phyloP scores from a whole-genome alignment of 805 yeast genomes.

The Lachancea waltii region DNA sequence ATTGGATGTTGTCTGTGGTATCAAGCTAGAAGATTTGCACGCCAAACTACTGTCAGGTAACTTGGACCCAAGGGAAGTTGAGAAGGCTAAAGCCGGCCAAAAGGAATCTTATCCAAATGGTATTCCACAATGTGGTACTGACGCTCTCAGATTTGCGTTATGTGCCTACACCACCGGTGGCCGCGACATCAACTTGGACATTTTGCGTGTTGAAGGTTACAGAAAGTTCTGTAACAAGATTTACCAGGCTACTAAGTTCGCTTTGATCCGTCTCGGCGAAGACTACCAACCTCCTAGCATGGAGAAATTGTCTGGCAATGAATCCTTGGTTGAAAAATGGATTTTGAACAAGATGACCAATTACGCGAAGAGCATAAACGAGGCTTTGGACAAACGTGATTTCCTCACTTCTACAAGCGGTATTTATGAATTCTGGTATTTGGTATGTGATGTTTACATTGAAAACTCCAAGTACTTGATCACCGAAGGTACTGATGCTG shows the following conservation, averaged over 20 bases:
- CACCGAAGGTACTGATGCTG: slow-evolving; percentile 80
- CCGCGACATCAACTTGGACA: slow-evolving; percentile 93
- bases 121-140: slow-evolving; percentile 99
- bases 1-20: slow-evolving; percentile 87
- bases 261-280: slow-evolving; percentile 83
- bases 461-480: slow-evolving; percentile 93
- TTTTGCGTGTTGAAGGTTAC: slow-evolving; percentile 96
- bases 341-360: slow-evolving; percentile 77
- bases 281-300: slow-evolving; percentile 77
- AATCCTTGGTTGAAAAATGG: slow-evolving; percentile 94
- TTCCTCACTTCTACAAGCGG: slow-evolving; percentile 83
- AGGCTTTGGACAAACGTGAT: slow-evolving; percentile 73
- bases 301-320: slow-evolving; percentile 62
- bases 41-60: slow-evolving; percentile 74
- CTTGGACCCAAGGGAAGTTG: slow-evolving; percentile 82
- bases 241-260: slow-evolving; percentile 97
- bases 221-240: slow-evolving; percentile 99
- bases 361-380: slow-evolving; percentile 58
- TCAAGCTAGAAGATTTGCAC: slow-evolving; percentile 70
- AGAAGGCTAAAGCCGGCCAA: slow-evolving; percentile 84
- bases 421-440: slow-evolving; percentile 91
- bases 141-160: slow-evolving; percentile 94
- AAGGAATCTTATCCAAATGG: slow-evolving; percentile 88
- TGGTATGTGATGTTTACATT: slow-evolving; percentile 94
- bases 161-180: slow-evolving; percentile 99